phyloP scores from a whole-genome alignment of 768 basidiomycete genomes.

The Hericium coralloides region DNA sequence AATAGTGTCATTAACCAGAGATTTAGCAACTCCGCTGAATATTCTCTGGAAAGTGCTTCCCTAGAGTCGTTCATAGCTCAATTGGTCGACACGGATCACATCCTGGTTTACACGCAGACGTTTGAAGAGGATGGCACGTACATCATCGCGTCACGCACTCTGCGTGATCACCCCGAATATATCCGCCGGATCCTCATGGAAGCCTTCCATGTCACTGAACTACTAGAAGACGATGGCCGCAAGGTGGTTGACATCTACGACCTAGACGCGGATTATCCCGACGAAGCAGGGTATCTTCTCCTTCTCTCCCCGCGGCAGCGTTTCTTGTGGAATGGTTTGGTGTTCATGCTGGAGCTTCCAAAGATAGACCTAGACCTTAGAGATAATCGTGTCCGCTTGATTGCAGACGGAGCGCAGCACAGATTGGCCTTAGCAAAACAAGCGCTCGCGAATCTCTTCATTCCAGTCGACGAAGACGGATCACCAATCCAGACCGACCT shows the following conservation, averaged over 20 bases:
- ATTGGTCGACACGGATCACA: slow-evolving; percentile 79
- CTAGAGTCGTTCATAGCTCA: slow-evolving; percentile 73
- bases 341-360: slow-evolving; percentile 69
- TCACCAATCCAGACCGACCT: slow-evolving; percentile 36
- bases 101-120: slow-evolving; percentile 83
- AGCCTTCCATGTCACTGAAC: slow-evolving; percentile 73
- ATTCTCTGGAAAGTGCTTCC: slow-evolving; percentile 63
- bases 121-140: slow-evolving; percentile 91
- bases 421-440: slow-evolving; percentile 72
- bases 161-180: slow-evolving; percentile 67
- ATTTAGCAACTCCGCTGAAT: slow-evolving; percentile 92
- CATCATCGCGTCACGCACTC: slow-evolving; percentile 70
- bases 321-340: slow-evolving; percentile 89
- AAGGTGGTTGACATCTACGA: slow-evolving; percentile 32
- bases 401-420: slow-evolving; percentile 82
- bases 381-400: slow-evolving; percentile 83
- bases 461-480: slow-evolving; percentile 57
- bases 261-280: slow-evolving; percentile 44
- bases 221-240: slow-evolving; percentile 43
- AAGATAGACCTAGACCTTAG: slow-evolving; percentile 74
- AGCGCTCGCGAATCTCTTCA: slow-evolving; percentile 58
- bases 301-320: slow-evolving; percentile 76
- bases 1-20: slow-evolving; percentile 66
- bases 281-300: slow-evolving; percentile 67
- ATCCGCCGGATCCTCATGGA: slow-evolving; percentile 77